Percentiles rank a stretch among this genome's conserved stretches.
phyloP scores from a whole-genome alignment of 192 early-diverging fungal genomes.

The Phycomyces blakesleeanus region DNA sequence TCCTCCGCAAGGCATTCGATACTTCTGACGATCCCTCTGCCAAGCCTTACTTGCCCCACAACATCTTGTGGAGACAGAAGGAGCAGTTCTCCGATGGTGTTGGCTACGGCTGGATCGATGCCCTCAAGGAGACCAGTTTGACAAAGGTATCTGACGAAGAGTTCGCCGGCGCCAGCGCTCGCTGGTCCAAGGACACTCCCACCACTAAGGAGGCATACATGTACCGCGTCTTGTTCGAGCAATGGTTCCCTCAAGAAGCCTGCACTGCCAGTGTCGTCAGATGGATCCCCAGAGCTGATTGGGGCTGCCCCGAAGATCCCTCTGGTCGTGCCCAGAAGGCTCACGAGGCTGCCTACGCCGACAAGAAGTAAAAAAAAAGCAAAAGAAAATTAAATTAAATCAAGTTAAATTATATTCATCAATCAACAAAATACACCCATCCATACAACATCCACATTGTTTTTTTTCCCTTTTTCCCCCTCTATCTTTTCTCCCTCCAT shows the following conservation, averaged over 20 bases:
- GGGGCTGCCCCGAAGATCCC: conserved; percentile 98
- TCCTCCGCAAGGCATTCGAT: conserved; percentile 95
- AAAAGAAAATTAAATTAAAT: too few species aligned
- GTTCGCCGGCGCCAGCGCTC: conserved; percentile 60
- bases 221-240: conserved; percentile 92
- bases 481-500: too few species aligned
- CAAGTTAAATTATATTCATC: too few species aligned
- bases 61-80: conserved; percentile 97
- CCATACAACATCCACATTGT: too few species aligned
- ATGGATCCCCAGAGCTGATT: conserved; percentile 96
- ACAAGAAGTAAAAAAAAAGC: conserved; percentile 14
- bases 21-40: conserved; percentile 64
- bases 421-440: too few species aligned
- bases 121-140: conserved; percentile 75
- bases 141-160: conserved; percentile 72
- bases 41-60: conserved; percentile 79
- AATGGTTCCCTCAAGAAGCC: conserved; percentile 86
- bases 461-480: too few species aligned
- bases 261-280: conserved; percentile 88
- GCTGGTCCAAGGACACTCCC: conserved; percentile 88
- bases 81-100: conserved; percentile 99
- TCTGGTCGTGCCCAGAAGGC: conserved; percentile 95
- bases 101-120: conserved; percentile 97
- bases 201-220: conserved; percentile 95
- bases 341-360: conserved; percentile 67